Percentiles rank a stretch among this genome's conserved stretches.
These are phyloP conservation scores for Fraxinus latifolia DNA, from an alignment of 305 asterid genomes.

Conservation along the genomic window DNA sequence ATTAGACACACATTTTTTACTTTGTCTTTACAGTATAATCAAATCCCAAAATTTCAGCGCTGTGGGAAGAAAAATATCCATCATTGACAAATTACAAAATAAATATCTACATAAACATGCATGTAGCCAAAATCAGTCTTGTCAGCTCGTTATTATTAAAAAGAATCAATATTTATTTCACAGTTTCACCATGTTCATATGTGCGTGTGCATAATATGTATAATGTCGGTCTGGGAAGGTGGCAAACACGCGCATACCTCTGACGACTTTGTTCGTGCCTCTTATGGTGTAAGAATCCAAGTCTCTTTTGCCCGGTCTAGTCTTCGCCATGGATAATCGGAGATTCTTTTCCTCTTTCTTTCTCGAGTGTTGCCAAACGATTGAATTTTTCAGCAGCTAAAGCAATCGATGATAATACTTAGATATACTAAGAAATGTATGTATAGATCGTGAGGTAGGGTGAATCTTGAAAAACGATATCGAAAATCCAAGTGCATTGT, in stretches of 20 bases:
- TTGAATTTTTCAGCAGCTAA: neutral
- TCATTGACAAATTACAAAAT: neutral
- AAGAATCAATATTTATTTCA: constrained; percentile 9
- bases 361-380: neutral
- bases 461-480: neutral
- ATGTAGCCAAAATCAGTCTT: constrained; percentile 13
- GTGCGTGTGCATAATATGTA: no score
- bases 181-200: neutral
- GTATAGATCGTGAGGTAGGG: neutral
- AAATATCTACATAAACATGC: constrained; percentile 17
- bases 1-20: neutral
- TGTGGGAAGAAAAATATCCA: neutral
- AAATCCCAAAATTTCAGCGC: neutral
- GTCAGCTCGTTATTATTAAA: neutral
- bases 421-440: neutral
- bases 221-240: neutral
- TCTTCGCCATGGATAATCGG: constrained; percentile 49
- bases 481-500: constrained; percentile 20
- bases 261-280: constrained; percentile 58
- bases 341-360: constrained; percentile 1
- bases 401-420: neutral
- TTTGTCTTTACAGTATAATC: neutral
- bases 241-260: constrained; percentile 36
- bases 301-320: constrained; percentile 49
- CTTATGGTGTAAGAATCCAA: constrained; percentile 47